Evolutionary conservation across 108 stramenopile species (phyloP).

Genomic region (Pseudonitzschia pungens): DNA sequence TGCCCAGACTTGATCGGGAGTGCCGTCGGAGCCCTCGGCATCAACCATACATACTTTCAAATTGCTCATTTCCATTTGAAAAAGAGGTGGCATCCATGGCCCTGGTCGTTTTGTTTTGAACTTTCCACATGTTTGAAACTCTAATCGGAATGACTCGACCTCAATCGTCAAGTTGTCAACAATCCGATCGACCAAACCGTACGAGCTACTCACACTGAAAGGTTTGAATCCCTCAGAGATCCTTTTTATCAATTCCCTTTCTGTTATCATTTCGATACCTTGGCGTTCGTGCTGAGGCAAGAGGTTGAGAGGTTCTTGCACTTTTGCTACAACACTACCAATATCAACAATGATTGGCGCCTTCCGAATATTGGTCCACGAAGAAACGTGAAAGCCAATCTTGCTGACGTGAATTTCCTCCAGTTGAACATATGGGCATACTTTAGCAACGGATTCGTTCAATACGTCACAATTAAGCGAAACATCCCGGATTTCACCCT

Average conservation of each 20-base stretch:
- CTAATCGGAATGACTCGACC: constrained; percentile 47
- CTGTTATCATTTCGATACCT: constrained; percentile 27
- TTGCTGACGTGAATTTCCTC: constrained; percentile 60
- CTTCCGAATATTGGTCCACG: constrained; percentile 76
- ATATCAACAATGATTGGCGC: constrained; percentile 78
- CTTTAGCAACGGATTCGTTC: constrained; percentile 48
- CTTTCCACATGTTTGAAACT: constrained; percentile 64
- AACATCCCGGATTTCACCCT: constrained; percentile 73
- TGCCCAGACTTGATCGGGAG: constrained; percentile 66
- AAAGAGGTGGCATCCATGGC: constrained; percentile 73
- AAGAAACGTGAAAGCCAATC: constrained; percentile 70
- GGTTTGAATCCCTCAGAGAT: constrained; percentile 27
- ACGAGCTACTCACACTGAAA: constrained; percentile 30
- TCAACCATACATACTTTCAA: constrained; percentile 63
- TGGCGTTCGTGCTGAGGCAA: constrained; percentile 25
- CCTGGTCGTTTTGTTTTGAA: constrained; percentile 72
- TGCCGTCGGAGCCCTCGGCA: constrained; percentile 58
- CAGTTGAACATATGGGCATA: constrained; percentile 57
- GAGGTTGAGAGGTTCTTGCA: constrained; percentile 62
- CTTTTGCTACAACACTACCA: constrained; percentile 47
- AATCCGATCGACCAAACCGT: constrained; percentile 73
- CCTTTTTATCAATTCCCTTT: constrained; percentile 23
- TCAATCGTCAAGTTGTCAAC: constrained; percentile 71
- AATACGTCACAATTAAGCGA: constrained; percentile 60
- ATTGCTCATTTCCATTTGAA: constrained; percentile 35